Evolutionary conservation across 345 rosid genomes (phyloP).

Genomic region (Combretum micranthum): DNA sequence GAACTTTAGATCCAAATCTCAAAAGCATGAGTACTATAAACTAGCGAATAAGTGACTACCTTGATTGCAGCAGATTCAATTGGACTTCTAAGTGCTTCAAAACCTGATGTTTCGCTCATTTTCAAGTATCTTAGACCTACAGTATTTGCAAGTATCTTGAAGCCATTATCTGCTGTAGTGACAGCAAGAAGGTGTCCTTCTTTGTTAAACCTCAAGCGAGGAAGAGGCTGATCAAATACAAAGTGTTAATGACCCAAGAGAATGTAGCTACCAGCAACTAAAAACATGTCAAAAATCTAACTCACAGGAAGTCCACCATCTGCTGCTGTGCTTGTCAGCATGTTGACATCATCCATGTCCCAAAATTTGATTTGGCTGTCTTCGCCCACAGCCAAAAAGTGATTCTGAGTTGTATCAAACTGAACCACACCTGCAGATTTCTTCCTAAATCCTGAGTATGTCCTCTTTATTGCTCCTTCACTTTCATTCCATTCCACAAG

Average conservation of each 20-base stretch:
- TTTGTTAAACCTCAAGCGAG: conserved; percentile 74
- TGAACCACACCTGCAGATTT: conserved; percentile 58
- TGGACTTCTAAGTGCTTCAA: conserved; percentile 59
- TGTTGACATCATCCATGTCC: conserved; percentile 71
- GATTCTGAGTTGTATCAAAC: conserved; percentile 83
- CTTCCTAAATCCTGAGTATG: conserved; percentile 59
- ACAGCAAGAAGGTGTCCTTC: conserved; percentile 92
- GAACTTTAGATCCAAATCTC: conserved; percentile 3
- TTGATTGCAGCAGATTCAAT: conserved; percentile 55
- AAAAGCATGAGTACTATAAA: conserved; percentile 1
- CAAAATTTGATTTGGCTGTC: conserved; percentile 83
- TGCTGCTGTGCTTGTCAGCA: conserved; percentile 57
- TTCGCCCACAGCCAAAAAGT: conserved; percentile 86
- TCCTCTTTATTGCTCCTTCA: conserved; percentile 83
- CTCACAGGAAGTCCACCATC: conserved; percentile 90
- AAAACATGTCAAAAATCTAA: conserved; percentile 6
- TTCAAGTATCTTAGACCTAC: conserved; percentile 60
- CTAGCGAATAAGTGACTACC: conserved; percentile 16
- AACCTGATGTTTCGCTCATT: conserved; percentile 47
- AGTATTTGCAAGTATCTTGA: conserved; percentile 79
- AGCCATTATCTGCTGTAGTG: conserved; percentile 77
- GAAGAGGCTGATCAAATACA: conserved; percentile 45
- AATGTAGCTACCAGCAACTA: background rate
- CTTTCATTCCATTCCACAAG: conserved; percentile 96
- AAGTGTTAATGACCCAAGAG: background rate